Percentiles rank a stretch among this genome's conserved stretches.
Conservation (phyloP, 345 rosid species). For the Triadica sebifera region DNA sequence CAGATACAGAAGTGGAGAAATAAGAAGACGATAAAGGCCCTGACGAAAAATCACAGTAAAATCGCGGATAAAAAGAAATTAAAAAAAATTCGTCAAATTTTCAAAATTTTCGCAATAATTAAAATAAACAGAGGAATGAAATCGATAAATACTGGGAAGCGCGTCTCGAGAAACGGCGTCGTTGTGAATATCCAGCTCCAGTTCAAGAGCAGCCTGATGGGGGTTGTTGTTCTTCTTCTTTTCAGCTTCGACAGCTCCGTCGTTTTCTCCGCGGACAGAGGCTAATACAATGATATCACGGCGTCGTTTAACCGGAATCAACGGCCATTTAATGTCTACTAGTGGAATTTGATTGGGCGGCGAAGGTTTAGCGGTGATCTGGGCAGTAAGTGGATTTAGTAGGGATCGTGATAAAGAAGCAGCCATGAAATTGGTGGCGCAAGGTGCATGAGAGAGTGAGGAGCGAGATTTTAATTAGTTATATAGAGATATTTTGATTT, state of each 20-base stretch:
- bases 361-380: slow-evolving; percentile 25
- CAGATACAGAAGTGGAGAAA: slow-evolving; percentile 44
- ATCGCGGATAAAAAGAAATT: background rate
- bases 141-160: slow-evolving; percentile 56
- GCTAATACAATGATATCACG: slow-evolving; percentile 27
- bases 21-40: slow-evolving; percentile 79
- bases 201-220: slow-evolving; percentile 21
- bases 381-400: slow-evolving; percentile 24
- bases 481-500: background rate
- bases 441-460: background rate
- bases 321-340: slow-evolving; percentile 4
- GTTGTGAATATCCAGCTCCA: slow-evolving; percentile 38
- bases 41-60: slow-evolving; percentile 15
- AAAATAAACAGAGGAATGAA: background rate
- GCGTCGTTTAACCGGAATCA: slow-evolving; percentile 24
- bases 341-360: slow-evolving; percentile 25
- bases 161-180: slow-evolving; percentile 35
- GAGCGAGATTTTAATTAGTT: too few species aligned
- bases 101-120: background rate
- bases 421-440: slow-evolving; percentile 32
- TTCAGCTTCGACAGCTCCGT: slow-evolving; percentile 3
- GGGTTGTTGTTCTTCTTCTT: slow-evolving; percentile 12
- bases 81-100: background rate
- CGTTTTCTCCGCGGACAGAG: slow-evolving; percentile 31
- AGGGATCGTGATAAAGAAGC: slow-evolving; percentile 39